Base-by-base conservation (phyloP, 2,329 filamentous ascomycete genomes). In the Ascochyta fabae region DNA sequence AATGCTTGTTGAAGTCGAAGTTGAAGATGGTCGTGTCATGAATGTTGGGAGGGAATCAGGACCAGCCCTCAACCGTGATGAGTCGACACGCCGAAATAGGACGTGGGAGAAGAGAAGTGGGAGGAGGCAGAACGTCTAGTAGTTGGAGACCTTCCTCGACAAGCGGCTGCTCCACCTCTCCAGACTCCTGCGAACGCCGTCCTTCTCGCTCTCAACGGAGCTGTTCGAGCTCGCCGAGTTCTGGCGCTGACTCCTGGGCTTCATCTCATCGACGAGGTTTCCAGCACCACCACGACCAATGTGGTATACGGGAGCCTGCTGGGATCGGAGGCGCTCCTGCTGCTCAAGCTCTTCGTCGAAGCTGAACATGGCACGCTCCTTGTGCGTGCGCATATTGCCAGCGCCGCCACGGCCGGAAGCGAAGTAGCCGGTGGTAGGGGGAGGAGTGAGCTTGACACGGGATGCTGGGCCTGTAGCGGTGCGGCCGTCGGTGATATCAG, bases 321-420 rank as follows among this genome's bases (percentile, higher is more conserved):
- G 76, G 61, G 80, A 78, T 68, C 81, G 80, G 50, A 84, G 77
- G 53, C 81, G 79, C 59, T 84, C 77, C 57, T 86, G 82, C 54
- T 81, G 81, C 63, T 84, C 80, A 47, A 88, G 80, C 67, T 88
- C 86, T 76, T 88, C 86, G 72, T 88, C 86, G 75, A 90, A 90
- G 73, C 81, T 83, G 80, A 88, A 88, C 71, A 88, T 86, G 67
- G 83, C 80, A 36, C 84, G 80, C 64, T 87, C 82, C 58, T 76
- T 72, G 48, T 80, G 73, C 40, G 77, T 69, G 75, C 82, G 79
- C 60, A 85, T 81, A 77, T 89, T 90, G 68, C 87, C 87, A 2
- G 86, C 86, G 54, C 87, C 87, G 64, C 87, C 87, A 54, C 87
- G 85, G 65, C 87, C 87, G 10, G 83, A 83, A 77, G 86, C 84